Evolutionary conservation across 441 rosid species (phyloP), one percentile per base, ranked within the genome.

Genomic region (Hura crepitans): DNA sequence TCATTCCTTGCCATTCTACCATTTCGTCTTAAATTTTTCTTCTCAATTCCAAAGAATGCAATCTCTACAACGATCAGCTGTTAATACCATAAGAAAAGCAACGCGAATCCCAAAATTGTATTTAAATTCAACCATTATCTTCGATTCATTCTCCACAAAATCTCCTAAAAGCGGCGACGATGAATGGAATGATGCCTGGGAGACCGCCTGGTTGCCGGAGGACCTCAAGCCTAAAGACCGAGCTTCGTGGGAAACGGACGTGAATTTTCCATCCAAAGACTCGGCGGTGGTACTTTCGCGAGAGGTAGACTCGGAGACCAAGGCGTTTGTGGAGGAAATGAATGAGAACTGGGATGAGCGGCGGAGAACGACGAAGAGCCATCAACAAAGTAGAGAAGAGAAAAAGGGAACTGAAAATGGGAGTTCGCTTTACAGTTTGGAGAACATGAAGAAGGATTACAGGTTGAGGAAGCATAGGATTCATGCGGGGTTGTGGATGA

Each of bases 271-370:
- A 74, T 68, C 81, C 18, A 28, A 39, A 8, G 59, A 65, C 45
- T 63, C 81, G 1, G 56, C 76, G 0, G 30, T 63, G 33, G 55
- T 43, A 4, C 58, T 51, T 39, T n/a, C 78, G 7, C 35, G 81
- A 30, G 92, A 84, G 45, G 81, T 66, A 30, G 96, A 92, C 37
- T 75, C 85, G 0, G 94, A 88, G 77, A 85, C 94, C 45, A 90
- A 92, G 81, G 97, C 96, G 18, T 94, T 94, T 68, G 96, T 88
- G n/a, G 96, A 91, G 79, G 97, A 93, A 51, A 89, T 91, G 97
- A 83, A 87, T 51, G 96, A 88, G 84, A 89, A 91, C 49, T 89
- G 98, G 97, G 68, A 81, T 18, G 89, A 87, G 85, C 82, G 96
- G 78, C 81, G 90, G 66, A 81, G 78, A 25, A 76, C 71, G 62